These are phyloP conservation scores for Fraxinus dipetala DNA, from an alignment of 305 asterid species.

Conservation along the genomic window DNA sequence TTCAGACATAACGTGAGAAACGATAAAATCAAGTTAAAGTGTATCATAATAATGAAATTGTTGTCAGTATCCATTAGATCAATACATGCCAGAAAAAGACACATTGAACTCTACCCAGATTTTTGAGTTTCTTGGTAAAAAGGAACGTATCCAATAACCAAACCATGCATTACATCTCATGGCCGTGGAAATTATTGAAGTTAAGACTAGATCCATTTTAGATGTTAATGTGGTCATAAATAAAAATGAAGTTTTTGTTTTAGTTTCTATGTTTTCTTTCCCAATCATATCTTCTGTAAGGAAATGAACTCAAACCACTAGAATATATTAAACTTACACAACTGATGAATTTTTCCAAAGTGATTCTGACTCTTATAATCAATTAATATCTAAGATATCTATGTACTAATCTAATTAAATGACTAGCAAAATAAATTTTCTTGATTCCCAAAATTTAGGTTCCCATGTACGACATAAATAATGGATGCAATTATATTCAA, in stretches of 20 bases:
- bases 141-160: neutral
- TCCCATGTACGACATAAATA: neutral
- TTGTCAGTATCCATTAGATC: neutral
- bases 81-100: conserved; percentile 11
- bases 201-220: conserved; percentile 1
- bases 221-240: conserved; percentile 3
- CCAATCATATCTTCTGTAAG: neutral
- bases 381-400: neutral
- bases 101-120: conserved; percentile 13
- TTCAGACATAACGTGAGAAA: conserved; percentile 20
- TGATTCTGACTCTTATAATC: neutral
- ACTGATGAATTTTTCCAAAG: neutral
- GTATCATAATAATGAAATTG: neutral
- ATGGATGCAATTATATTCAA: neutral
- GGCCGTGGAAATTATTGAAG: neutral
- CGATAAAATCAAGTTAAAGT: conserved; percentile 3
- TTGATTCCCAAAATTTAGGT: neutral
- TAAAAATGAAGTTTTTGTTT: conserved; percentile 6
- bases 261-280: neutral
- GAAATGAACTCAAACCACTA: neutral
- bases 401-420: neutral
- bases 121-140: neutral
- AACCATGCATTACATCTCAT: conserved; percentile 1
- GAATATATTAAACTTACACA: neutral
- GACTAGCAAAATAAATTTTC: neutral